Conservation (phyloP, 1,284 basidiomycete species). For the Flammula alnicola region DNA sequence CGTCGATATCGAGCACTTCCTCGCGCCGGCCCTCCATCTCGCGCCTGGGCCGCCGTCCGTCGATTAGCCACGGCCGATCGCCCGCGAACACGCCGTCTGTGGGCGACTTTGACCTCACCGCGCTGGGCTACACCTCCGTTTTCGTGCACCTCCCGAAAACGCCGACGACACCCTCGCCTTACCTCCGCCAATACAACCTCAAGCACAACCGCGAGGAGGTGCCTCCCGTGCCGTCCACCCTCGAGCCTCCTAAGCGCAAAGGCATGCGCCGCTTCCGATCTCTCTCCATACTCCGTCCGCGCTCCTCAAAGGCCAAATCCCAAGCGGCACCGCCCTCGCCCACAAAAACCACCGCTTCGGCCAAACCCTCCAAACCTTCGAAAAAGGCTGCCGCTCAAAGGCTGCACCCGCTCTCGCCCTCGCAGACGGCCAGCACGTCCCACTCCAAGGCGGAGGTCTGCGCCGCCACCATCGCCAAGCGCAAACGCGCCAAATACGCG, state of each 20-base stretch:
- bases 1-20: conserved; percentile 30
- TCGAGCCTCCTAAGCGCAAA: conserved; percentile 20
- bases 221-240: conserved; percentile 1
- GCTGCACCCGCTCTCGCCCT: not conserved
- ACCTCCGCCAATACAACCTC: conserved; percentile 24
- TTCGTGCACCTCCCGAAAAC: conserved; percentile 64
- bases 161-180: conserved; percentile 42
- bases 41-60: conserved; percentile 33
- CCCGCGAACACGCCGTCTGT: conserved; percentile 38
- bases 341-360: conserved; percentile 20
- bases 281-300: conserved; percentile 45
- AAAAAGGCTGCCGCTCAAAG: no score
- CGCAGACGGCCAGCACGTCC: no score
- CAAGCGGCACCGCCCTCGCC: conserved; percentile 24
- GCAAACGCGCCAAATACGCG: conserved; percentile 40
- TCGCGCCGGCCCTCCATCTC: conserved; percentile 31
- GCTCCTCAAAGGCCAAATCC: conserved; percentile 37
- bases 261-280: conserved; percentile 48
- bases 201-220: conserved; percentile 13
- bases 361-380: conserved; percentile 25
- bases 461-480: conserved; percentile 41
- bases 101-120: conserved; percentile 57
- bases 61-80: conserved; percentile 43
- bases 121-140: conserved; percentile 66
- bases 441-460: no score